phyloP scores from a whole-genome alignment of 2,329 filamentous ascomycete genomes.

The Diaporthe nobilis region DNA sequence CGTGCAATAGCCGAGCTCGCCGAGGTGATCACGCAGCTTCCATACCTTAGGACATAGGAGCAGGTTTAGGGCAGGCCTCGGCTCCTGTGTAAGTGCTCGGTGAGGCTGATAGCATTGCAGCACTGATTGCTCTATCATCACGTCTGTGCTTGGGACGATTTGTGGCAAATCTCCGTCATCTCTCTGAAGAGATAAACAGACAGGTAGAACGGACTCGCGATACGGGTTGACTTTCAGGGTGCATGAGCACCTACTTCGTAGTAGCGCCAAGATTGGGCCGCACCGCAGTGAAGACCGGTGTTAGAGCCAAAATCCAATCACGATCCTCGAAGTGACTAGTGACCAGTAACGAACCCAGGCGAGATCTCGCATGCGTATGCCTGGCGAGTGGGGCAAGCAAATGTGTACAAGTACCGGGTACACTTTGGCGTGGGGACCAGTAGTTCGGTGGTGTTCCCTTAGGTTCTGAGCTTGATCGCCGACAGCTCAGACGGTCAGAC shows the following conservation, averaged over 20 bases:
- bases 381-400: background rate
- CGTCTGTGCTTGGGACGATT: background rate
- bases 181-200: background rate
- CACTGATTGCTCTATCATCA: background rate
- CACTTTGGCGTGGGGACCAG: slow-evolving; percentile 10
- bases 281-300: background rate
- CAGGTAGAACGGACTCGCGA: background rate
- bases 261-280: slow-evolving; percentile 23
- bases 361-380: slow-evolving; percentile 8
- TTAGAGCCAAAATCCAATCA: slow-evolving; percentile 5
- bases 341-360: background rate
- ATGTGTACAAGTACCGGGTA: background rate
- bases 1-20: background rate
- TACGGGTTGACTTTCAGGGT: slow-evolving; percentile 1
- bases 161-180: background rate
- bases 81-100: background rate
- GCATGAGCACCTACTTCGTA: slow-evolving; percentile 2
- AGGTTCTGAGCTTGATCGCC: background rate
- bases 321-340: background rate
- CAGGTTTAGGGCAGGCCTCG: background rate
- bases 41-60: background rate
- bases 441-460: background rate
- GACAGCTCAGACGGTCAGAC: slow-evolving; percentile 2
- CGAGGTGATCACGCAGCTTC: background rate
- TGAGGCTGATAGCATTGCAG: background rate